These are phyloP conservation scores for Aureobasidium sp. DNA, from an alignment of 2,329 filamentous ascomycete genomes.

Conservation along the genomic window DNA sequence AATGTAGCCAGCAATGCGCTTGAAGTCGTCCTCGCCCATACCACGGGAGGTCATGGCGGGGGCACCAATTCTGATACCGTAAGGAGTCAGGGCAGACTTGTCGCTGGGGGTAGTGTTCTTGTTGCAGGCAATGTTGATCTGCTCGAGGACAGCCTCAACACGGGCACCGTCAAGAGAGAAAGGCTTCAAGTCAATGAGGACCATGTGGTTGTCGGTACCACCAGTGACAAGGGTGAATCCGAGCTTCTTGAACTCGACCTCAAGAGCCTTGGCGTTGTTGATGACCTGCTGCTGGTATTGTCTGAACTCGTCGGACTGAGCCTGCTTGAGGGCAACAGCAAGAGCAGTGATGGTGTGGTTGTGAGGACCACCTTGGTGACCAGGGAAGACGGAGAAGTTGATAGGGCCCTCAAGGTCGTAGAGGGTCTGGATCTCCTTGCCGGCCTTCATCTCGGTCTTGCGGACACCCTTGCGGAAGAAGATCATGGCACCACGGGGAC, in stretches of 20 bases:
- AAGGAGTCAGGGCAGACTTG: conserved; percentile 91
- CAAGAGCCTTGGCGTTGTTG: conserved; percentile 82
- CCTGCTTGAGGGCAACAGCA: conserved; percentile 89
- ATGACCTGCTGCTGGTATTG: conserved; percentile 87
- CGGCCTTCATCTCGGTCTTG: conserved; percentile 73
- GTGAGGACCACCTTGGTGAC: conserved; percentile 94
- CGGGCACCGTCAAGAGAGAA: conserved; percentile 86
- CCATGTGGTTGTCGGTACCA: conserved; percentile 95
- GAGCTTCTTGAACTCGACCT: conserved; percentile 66
- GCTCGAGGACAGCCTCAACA: conserved; percentile 91
- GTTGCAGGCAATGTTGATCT: conserved; percentile 98
- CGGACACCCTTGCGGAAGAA: conserved; percentile 94
- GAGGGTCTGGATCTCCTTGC: conserved; percentile 58
- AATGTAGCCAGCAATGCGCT: conserved; percentile 82
- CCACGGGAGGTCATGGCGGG: conserved; percentile 96
- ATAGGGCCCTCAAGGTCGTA: conserved; percentile 92
- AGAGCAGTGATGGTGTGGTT: conserved; percentile 98
- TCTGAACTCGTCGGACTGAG: conserved; percentile 80
- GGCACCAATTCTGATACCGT: conserved; percentile 90
- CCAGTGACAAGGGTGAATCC: conserved; percentile 87
- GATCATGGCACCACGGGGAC: conserved; percentile 93
- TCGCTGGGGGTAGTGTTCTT: conserved; percentile 98
- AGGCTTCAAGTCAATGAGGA: conserved; percentile 84
- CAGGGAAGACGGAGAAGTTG: conserved; percentile 94
- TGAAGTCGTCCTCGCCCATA: conserved; percentile 87